These are phyloP conservation scores for Gautieria morchelliformis DNA, from an alignment of 768 basidiomycete species.

Conservation along the genomic window DNA sequence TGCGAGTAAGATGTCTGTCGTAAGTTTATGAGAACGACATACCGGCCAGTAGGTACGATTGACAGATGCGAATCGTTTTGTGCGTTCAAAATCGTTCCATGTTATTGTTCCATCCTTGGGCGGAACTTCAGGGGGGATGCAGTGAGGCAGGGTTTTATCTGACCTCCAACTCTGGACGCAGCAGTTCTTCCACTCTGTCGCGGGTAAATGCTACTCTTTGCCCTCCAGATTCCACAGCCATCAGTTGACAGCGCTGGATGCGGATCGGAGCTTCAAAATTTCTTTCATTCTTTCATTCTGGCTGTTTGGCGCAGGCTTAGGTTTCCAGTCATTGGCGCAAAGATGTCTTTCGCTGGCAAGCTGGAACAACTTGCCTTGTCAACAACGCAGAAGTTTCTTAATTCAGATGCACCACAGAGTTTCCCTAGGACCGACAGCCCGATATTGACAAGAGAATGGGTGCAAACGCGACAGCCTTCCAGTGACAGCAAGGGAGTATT, in stretches of 20 bases:
- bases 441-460: conserved; percentile 30
- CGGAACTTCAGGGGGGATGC: background rate
- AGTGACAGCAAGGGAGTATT: conserved; percentile 15
- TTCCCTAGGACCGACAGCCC: background rate
- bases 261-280: too few relatives aligned
- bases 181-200: background rate
- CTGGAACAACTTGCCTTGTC: background rate
- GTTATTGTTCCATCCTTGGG: conserved; percentile 3
- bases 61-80: background rate
- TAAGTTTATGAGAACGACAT: background rate
- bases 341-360: too few relatives aligned
- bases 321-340: too few relatives aligned
- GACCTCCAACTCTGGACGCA: background rate
- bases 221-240: too few relatives aligned
- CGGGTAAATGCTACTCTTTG: background rate
- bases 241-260: too few relatives aligned
- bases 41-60: background rate
- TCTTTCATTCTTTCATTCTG: too few relatives aligned
- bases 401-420: background rate
- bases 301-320: too few relatives aligned
- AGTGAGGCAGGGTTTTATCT: background rate
- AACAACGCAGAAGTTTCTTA: background rate
- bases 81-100: conserved; percentile 3
- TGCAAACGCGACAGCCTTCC: conserved; percentile 14
- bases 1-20: background rate